A percentile compares a stretch with the other conserved stretches of the same genome.
phyloP scores from a whole-genome alignment of 352 stramenopile species.

The Elongisporangium anandrum region DNA sequence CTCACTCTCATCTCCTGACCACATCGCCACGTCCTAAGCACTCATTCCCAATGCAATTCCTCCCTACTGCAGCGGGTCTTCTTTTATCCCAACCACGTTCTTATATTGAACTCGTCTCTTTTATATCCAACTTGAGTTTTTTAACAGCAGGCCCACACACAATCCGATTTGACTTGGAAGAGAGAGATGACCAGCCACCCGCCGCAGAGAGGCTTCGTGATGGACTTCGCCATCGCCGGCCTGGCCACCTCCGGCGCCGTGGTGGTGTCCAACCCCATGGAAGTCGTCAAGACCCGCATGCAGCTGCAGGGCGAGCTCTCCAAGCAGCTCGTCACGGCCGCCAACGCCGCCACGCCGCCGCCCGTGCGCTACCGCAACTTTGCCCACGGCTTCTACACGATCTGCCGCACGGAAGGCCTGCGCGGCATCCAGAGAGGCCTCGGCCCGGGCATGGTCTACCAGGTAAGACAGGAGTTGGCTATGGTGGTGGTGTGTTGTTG shows the following conservation, averaged over 20 bases:
- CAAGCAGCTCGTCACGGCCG: slow-evolving; percentile 28
- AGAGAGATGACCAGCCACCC: slow-evolving; percentile 1
- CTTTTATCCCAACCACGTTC: not conserved
- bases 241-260: slow-evolving; percentile 60
- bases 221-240: slow-evolving; percentile 73
- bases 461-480: slow-evolving; percentile 20
- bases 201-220: slow-evolving; percentile 41
- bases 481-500: not conserved
- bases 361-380: slow-evolving; percentile 82
- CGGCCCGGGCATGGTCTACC: slow-evolving; percentile 72
- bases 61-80: not conserved
- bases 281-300: slow-evolving; percentile 89
- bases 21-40: not conserved
- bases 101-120: not conserved
- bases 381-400: slow-evolving; percentile 83
- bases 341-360: slow-evolving; percentile 15
- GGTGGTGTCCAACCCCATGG: slow-evolving; percentile 86
- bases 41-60: not conserved
- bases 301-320: slow-evolving; percentile 83
- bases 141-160: not conserved
- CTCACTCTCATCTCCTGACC: not conserved
- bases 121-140: not conserved
- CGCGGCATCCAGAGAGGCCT: slow-evolving; percentile 77
- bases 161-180: not conserved
- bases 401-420: slow-evolving; percentile 69